These are phyloP conservation scores for Plantago elongata DNA, from an alignment of 257 asterid genomes.

Conservation along the genomic window DNA sequence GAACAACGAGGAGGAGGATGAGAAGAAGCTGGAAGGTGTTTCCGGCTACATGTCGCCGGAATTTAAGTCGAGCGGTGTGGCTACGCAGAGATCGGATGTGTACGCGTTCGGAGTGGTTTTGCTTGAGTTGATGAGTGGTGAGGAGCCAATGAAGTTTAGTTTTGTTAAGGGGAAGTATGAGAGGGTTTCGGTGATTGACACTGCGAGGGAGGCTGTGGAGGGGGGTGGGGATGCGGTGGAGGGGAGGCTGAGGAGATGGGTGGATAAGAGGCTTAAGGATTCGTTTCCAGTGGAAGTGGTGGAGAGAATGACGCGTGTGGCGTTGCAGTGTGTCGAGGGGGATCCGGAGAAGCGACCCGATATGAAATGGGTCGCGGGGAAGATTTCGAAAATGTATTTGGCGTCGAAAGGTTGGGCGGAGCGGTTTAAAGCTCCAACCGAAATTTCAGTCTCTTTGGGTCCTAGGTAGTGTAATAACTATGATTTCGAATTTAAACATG, in stretches of 20 bases:
- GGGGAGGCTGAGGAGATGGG: constrained; percentile 75
- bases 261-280: constrained; percentile 74
- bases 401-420: constrained; percentile 62
- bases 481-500: too few species aligned
- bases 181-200: constrained; percentile 48
- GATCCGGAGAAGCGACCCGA: constrained; percentile 80
- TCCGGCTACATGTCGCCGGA: constrained; percentile 97
- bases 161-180: constrained; percentile 44
- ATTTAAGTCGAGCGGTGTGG: constrained; percentile 57
- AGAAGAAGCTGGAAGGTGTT: constrained; percentile 64
- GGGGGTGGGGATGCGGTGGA: constrained; percentile 47
- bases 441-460: constrained; percentile 66
- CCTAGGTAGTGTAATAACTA: constrained; percentile 36
- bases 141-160: constrained; percentile 61
- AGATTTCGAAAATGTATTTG: constrained; percentile 72
- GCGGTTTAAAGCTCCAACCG: constrained; percentile 47
- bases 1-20: constrained; percentile 17
- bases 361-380: constrained; percentile 72
- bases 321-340: constrained; percentile 71
- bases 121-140: constrained; percentile 72
- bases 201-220: constrained; percentile 46
- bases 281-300: constrained; percentile 97
- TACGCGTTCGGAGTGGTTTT: constrained; percentile 87
- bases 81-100: constrained; percentile 87
- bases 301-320: constrained; percentile 60